Conservation (phyloP, 164 flowering plant species). For the Dillenia turbinata region DNA sequence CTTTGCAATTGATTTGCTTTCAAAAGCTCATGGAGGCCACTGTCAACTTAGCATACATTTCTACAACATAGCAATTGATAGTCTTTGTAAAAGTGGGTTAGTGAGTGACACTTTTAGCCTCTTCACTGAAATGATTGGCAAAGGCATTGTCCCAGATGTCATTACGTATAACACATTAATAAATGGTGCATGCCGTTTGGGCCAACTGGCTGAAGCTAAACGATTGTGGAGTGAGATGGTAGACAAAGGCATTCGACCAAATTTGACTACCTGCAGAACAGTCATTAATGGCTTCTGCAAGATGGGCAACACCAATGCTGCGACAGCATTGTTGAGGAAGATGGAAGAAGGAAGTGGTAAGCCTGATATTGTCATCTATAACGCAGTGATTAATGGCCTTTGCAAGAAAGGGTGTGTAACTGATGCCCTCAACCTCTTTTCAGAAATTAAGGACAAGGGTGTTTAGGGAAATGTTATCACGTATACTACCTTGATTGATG, state of each 20-base stretch:
- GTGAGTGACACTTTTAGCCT: neutral
- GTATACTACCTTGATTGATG: neutral
- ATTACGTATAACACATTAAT: neutral
- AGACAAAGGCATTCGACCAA: neutral
- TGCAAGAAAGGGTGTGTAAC: neutral
- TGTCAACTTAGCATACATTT: no score
- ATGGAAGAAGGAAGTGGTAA: neutral
- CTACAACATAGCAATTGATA: conserved; percentile 5
- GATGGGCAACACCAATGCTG: neutral
- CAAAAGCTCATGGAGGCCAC: no score
- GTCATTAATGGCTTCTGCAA: conserved; percentile 2
- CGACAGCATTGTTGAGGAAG: neutral
- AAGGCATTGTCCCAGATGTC: conserved; percentile 4
- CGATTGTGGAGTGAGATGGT: neutral
- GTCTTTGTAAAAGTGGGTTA: conserved; percentile 6
- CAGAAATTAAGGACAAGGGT: neutral
- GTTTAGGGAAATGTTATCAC: neutral
- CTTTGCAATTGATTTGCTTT: no score
- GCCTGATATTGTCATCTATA: neutral
- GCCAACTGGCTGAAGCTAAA: neutral
- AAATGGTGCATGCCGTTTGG: conserved; percentile 1
- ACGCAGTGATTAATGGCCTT: neutral
- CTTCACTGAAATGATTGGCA: conserved; percentile 1
- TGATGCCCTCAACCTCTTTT: neutral
- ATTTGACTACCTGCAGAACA: neutral